These are phyloP conservation scores for Dactylonectria macrodidyma DNA, from an alignment of 2,329 filamentous ascomycete species.

Conservation along the genomic window DNA sequence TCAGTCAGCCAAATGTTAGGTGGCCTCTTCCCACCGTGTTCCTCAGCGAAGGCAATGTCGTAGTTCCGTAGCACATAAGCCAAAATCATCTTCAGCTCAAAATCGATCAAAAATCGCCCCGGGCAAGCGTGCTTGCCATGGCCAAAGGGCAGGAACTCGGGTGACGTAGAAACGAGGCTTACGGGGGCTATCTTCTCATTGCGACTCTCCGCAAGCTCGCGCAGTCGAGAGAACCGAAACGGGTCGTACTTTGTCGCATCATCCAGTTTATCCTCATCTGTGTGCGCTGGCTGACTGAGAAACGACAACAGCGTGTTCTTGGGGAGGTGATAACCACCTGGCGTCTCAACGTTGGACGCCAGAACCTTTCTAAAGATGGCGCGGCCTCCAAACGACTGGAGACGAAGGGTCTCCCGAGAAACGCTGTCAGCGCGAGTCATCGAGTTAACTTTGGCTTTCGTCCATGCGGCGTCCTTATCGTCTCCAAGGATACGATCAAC, in stretches of 20 bases:
- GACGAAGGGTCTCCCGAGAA: constrained; percentile 59
- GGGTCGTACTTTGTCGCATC: not conserved
- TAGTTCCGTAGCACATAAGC: constrained; percentile 42
- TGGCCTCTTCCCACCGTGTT: constrained; percentile 39
- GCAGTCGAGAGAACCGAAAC: constrained; percentile 46
- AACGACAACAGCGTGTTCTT: not conserved
- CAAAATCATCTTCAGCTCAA: constrained; percentile 53
- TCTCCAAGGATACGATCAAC: constrained; percentile 48
- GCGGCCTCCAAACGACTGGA: constrained; percentile 51
- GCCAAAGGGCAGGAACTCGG: constrained; percentile 51
- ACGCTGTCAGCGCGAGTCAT: constrained; percentile 60
- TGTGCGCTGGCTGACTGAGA: not conserved
- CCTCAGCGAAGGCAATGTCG: constrained; percentile 38
- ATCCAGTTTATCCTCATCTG: not conserved
- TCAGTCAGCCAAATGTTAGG: constrained; percentile 41
- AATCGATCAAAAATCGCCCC: constrained; percentile 50
- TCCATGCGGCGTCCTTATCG: constrained; percentile 53
- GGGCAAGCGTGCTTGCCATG: constrained; percentile 55
- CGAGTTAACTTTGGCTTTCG: constrained; percentile 53
- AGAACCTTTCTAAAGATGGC: constrained; percentile 49
- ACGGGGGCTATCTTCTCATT: constrained; percentile 31
- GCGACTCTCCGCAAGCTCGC: constrained; percentile 45
- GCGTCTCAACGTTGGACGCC: constrained; percentile 48
- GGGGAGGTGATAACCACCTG: constrained; percentile 26
- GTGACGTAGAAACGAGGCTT: constrained; percentile 40